Conservation (phyloP, 164 flowering plant species). For the Akebia trifoliata region DNA sequence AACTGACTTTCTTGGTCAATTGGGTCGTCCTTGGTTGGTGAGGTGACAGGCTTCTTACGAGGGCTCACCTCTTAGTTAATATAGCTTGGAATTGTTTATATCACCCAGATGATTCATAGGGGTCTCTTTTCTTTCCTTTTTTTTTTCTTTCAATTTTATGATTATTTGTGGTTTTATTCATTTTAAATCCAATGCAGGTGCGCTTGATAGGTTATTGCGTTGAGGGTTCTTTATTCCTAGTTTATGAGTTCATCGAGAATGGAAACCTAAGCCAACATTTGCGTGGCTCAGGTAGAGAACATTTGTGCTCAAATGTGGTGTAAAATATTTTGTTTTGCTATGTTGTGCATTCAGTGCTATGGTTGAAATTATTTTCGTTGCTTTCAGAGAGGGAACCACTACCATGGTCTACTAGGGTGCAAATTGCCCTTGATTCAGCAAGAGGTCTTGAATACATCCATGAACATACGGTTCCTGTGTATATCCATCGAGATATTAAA, state of each 20-base stretch:
- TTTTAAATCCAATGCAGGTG: conserved; percentile 44
- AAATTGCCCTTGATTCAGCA: conserved; percentile 96
- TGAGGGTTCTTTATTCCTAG: conserved; percentile 72
- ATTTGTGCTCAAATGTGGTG: neutral
- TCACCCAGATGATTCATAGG: neutral
- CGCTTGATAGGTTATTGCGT: conserved; percentile 91
- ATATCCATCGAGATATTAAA: conserved; percentile 95
- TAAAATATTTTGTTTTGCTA: neutral
- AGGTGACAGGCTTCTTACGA: no score
- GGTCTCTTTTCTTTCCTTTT: neutral
- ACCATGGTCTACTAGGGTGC: conserved; percentile 78
- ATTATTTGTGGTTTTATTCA: neutral
- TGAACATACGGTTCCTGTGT: conserved; percentile 92
- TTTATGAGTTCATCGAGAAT: conserved; percentile 85
- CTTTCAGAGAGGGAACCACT: conserved; percentile 60
- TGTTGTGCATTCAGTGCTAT: neutral
- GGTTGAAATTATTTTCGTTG: neutral
- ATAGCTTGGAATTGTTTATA: neutral
- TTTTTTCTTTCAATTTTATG: neutral
- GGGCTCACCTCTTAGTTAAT: neutral
- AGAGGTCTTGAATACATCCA: conserved; percentile 98
- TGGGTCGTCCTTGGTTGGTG: neutral
- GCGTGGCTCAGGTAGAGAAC: conserved; percentile 68
- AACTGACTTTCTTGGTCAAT: neutral
- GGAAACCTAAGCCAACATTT: conserved; percentile 85